A percentile compares a stretch with the other conserved stretches of the same genome.
phyloP scores from a whole-genome alignment of 2,329 filamentous ascomycete species.

The Aureobasidium leucospermi region DNA sequence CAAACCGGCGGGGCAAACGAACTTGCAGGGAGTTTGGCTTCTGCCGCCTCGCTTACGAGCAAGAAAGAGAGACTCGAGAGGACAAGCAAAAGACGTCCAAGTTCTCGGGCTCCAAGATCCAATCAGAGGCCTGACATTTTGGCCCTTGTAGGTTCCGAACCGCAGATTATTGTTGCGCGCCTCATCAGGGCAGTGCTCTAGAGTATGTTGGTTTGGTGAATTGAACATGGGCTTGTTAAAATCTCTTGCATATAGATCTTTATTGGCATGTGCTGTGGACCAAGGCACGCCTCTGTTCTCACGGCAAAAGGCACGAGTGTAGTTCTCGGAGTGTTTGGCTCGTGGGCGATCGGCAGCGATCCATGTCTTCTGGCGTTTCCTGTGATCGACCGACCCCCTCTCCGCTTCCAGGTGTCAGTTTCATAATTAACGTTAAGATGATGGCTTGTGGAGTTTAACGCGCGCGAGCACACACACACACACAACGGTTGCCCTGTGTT shows the following conservation, averaged over 20 bases:
- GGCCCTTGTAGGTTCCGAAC: neutral
- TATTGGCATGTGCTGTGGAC: neutral
- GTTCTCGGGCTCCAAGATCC: neutral
- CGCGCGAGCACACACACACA: neutral
- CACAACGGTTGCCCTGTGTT: conserved; percentile 5
- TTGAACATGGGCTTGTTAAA: neutral
- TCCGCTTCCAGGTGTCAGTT: conserved; percentile 12
- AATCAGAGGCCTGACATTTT: conserved; percentile 3
- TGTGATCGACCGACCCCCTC: conserved; percentile 5
- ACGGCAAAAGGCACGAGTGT: neutral
- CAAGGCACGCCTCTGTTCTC: neutral
- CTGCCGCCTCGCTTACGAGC: conserved; percentile 10
- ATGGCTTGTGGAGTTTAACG: conserved; percentile 8
- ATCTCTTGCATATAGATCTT: neutral
- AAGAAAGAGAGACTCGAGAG: conserved; percentile 1
- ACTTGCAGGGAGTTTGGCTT: neutral
- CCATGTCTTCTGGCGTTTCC: conserved; percentile 4
- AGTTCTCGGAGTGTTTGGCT: conserved; percentile 9
- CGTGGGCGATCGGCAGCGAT: conserved; percentile 5
- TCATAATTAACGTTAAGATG: conserved; percentile 10
- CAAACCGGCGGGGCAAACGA: conserved; percentile 1
- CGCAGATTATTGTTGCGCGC: conserved; percentile 4
- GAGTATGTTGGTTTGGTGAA: neutral
- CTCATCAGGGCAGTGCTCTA: neutral
- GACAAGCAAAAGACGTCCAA: neutral